These are phyloP conservation scores for Heterococcus sp. DNA, from an alignment of 108 stramenopile genomes.

Conservation along the genomic window DNA sequence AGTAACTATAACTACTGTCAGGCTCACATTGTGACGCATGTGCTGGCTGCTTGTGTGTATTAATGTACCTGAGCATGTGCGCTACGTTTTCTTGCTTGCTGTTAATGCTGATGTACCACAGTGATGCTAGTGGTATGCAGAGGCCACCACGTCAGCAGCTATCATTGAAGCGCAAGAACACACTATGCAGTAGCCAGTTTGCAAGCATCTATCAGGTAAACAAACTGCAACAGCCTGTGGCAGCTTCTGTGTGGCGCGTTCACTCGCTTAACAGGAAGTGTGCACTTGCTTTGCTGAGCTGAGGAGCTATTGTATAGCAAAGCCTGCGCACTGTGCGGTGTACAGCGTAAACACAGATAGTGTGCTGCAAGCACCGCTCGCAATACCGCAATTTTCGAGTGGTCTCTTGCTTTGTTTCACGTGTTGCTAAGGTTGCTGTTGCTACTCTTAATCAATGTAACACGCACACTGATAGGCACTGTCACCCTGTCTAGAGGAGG, in stretches of 20 bases:
- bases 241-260: too few relatives aligned
- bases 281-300: neutral
- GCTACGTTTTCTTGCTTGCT: neutral
- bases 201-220: neutral
- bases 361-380: neutral
- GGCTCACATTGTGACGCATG: too few relatives aligned
- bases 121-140: too few relatives aligned
- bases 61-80: neutral
- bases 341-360: neutral
- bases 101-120: too few relatives aligned
- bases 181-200: neutral
- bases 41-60: neutral
- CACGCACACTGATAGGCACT: neutral
- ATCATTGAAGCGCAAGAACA: neutral
- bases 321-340: neutral
- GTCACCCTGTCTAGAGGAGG: conserved; percentile 40
- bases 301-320: neutral
- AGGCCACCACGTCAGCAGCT: too few relatives aligned
- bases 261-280: neutral
- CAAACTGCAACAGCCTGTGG: neutral
- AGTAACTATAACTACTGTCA: too few relatives aligned
- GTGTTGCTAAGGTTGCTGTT: too few relatives aligned
- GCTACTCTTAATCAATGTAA: neutral
- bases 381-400: neutral
- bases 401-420: neutral